Base-by-base conservation (phyloP, 352 stramenopile species). In the Globisporangium polare region DNA sequence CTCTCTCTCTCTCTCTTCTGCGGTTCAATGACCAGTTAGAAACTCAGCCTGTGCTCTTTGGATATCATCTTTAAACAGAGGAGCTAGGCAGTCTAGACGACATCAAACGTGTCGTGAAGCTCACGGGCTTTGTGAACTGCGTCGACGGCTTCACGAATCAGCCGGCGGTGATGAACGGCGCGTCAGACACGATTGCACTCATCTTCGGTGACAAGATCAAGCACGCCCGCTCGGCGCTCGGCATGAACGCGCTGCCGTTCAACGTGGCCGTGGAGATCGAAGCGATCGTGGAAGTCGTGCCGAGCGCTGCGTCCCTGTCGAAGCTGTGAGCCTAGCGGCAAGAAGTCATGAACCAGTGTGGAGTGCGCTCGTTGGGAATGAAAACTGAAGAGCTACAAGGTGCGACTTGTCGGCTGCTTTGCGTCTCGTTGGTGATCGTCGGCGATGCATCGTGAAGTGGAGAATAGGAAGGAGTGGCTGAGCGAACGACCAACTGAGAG, bases 251-350 rank as follows among this genome's bases (percentile, higher is more conserved):
- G n/a, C 69, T 99, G 29, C 95, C 96, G 4, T 61, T 99, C 18
- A 94, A 96, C 66, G 88, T 98, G 20, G 83, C 89, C 35, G 94
- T 98, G 1, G 96, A 99, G 78, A 90, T 99, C 37, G 96, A 99
- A 79, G 88, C 88, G 37, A 95, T 99, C 60, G 78, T 97, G 15
- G 89, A 98, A 71, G 69, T 98, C 27, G 78, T 96, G 0, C 57
- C 69, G 13, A 59, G 26, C 7, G 54, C 65, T 2, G 62, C 59
- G 15, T 75, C 71, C 41, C 63, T 62, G 35, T 66, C 64, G 53
- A 33, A 33, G 29, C 29, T 33, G 29, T 33, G 29, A 33, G 29
- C 6, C 6, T 33, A 33, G 29, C 6, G 29, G 29, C 29, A 33
- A 33, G 6, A 33, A 6, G 29, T 7, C 29, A 6, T 33, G 29